Conservation (phyloP, 169 alveolate species). For the Perkinsus olseni region DNA sequence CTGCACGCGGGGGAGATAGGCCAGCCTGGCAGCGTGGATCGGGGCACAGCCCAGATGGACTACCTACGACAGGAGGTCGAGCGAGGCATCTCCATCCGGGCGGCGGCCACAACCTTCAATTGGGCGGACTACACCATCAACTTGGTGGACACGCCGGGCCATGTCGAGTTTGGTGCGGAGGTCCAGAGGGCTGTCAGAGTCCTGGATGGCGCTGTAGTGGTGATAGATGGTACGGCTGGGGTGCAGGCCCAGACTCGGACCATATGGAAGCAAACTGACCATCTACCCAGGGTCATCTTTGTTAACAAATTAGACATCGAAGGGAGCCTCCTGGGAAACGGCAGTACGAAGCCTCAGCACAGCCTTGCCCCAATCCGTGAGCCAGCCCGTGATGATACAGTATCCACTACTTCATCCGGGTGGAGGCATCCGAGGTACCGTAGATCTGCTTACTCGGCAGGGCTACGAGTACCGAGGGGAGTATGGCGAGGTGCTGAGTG, state of each 20-base stretch:
- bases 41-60: not conserved
- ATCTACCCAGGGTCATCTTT: slow-evolving; percentile 60
- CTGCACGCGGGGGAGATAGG: slow-evolving; percentile 73
- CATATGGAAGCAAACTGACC: slow-evolving; percentile 75
- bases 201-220: slow-evolving; percentile 91
- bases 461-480: slow-evolving; percentile 55
- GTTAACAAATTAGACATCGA: slow-evolving; percentile 62
- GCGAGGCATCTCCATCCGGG: slow-evolving; percentile 91
- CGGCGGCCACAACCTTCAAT: slow-evolving; percentile 92
- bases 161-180: slow-evolving; percentile 82
- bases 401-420: slow-evolving; percentile 51
- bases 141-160: slow-evolving; percentile 95
- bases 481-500: slow-evolving; percentile 38
- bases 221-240: slow-evolving; percentile 92
- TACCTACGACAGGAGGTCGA: slow-evolving; percentile 62
- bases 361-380: slow-evolving; percentile 46
- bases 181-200: slow-evolving; percentile 87
- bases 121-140: slow-evolving; percentile 74
- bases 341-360: slow-evolving; percentile 36
- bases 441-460: slow-evolving; percentile 47
- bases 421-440: slow-evolving; percentile 45
- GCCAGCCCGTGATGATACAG: slow-evolving; percentile 26
- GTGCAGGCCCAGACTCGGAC: slow-evolving; percentile 90
- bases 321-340: slow-evolving; percentile 58
- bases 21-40: slow-evolving; percentile 4